Conservation (phyloP, 1,139 yeast species). For the Yamadazyma trypodendri region DNA sequence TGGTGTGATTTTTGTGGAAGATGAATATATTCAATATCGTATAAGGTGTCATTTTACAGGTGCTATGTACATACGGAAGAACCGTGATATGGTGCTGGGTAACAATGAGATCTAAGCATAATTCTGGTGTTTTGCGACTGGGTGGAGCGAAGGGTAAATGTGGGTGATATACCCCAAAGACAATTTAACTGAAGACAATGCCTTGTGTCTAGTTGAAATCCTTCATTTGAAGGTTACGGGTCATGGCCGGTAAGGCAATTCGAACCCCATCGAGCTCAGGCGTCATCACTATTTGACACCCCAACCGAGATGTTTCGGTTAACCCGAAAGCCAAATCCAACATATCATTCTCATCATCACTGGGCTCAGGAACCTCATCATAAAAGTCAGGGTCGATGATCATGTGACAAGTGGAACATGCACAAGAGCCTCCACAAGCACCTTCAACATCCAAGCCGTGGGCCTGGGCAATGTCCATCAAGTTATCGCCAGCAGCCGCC, state of each 20-base stretch:
- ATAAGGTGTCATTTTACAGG: too few relatives aligned
- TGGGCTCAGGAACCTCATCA: slow-evolving; percentile 90
- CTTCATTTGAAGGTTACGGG: slow-evolving; percentile 79
- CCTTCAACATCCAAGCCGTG: slow-evolving; percentile 95
- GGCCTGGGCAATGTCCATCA: slow-evolving; percentile 94
- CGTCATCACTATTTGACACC: slow-evolving; percentile 89
- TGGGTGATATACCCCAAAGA: too few relatives aligned
- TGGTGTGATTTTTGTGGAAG: too few relatives aligned
- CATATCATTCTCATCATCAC: slow-evolving; percentile 98
- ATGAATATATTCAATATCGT: too few relatives aligned
- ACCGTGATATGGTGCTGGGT: too few relatives aligned
- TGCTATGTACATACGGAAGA: too few relatives aligned
- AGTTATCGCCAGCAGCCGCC: slow-evolving; percentile 88
- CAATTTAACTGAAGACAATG: too few relatives aligned
- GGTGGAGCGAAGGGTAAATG: too few relatives aligned
- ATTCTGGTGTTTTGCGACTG: too few relatives aligned
- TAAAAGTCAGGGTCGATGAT: slow-evolving; percentile 93
- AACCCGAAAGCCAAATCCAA: slow-evolving; percentile 94
- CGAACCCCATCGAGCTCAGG: slow-evolving; percentile 90
- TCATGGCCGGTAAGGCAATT: slow-evolving; percentile 97
- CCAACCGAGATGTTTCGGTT: slow-evolving; percentile 93
- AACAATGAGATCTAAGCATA: too few relatives aligned
- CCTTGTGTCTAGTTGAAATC: slow-evolving; percentile 50
- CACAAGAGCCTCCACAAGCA: slow-evolving; percentile 99
- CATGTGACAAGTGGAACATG: slow-evolving; percentile 96